Conservation (phyloP, 2,329 filamentous ascomycete genomes). For the Taxawa tesnikishii region DNA sequence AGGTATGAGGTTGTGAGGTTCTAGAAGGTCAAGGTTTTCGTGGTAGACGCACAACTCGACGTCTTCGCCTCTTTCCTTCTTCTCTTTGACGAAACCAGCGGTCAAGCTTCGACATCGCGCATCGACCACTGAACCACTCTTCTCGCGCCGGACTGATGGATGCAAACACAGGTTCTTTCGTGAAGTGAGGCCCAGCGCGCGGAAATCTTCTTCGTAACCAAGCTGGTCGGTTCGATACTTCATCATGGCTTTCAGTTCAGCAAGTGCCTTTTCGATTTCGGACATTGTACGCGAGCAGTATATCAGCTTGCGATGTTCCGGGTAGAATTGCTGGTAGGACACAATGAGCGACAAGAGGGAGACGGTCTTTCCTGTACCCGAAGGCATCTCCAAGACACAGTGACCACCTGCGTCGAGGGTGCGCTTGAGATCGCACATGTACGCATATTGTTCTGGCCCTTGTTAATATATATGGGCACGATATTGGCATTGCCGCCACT, state of each 20-base stretch:
- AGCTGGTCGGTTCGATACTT: conserved; percentile 83
- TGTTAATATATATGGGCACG: too few relatives aligned
- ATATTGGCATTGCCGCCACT: too few relatives aligned
- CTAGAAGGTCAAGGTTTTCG: conserved; percentile 91
- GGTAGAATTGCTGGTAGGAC: conserved; percentile 88
- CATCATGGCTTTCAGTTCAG: conserved; percentile 86
- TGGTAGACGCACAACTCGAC: conserved; percentile 94
- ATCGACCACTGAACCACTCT: conserved; percentile 88
- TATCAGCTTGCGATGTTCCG: conserved; percentile 88
- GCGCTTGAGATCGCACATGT: conserved; percentile 77
- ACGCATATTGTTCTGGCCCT: conserved; percentile 57
- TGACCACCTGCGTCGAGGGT: conserved; percentile 91
- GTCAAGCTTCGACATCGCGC: conserved; percentile 92
- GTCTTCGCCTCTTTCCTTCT: conserved; percentile 88
- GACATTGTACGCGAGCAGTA: conserved; percentile 99
- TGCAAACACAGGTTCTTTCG: conserved; percentile 96
- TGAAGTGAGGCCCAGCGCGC: conserved; percentile 83
- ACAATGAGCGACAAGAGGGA: conserved; percentile 91
- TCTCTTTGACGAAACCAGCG: conserved; percentile 93
- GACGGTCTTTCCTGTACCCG: conserved; percentile 94
- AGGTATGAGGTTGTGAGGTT: conserved; percentile 88
- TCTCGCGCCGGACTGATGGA: conserved; percentile 90
- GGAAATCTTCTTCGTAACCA: conserved; percentile 85
- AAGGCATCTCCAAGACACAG: conserved; percentile 97
- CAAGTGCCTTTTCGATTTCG: conserved; percentile 94